A percentile compares a stretch with the other conserved stretches of the same genome.
phyloP scores from a whole-genome alignment of 768 basidiomycete species.

The Lentinus brumalis region DNA sequence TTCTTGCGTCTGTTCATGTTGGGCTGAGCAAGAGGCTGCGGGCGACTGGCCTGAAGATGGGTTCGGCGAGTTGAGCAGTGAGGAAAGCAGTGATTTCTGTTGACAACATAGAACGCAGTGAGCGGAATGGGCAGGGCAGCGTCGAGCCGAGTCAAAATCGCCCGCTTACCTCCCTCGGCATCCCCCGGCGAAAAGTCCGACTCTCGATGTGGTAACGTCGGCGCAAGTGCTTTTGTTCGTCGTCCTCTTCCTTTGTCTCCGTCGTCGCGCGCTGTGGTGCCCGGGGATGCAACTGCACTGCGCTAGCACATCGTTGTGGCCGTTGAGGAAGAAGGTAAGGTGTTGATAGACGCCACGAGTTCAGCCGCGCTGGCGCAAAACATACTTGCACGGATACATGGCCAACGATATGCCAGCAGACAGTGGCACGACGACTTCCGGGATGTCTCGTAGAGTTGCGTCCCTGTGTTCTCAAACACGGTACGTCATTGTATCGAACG shows the following conservation, averaged over 20 bases:
- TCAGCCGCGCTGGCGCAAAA: no score
- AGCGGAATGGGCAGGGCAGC: conserved; percentile 7
- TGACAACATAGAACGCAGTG: conserved; percentile 21
- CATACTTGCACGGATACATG: no score
- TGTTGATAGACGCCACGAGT: no score
- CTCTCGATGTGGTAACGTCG: conserved; percentile 7
- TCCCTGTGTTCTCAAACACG: no score
- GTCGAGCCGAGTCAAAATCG: conserved; percentile 18
- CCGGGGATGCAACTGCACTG: no score
- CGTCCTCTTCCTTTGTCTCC: background rate
- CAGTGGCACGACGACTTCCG: no score
- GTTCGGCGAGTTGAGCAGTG: conserved; percentile 16
- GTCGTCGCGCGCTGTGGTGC: no score
- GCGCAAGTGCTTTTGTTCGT: conserved; percentile 4
- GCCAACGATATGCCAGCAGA: no score
- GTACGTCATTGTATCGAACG: no score
- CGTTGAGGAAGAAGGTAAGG: no score
- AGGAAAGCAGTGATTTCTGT: conserved; percentile 17
- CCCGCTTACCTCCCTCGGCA: conserved; percentile 15
- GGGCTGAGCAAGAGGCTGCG: conserved; percentile 3
- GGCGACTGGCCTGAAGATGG: conserved; percentile 12
- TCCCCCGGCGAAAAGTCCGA: conserved; percentile 9
- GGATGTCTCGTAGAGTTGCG: no score
- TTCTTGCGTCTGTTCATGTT: conserved; percentile 18
- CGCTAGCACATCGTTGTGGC: no score